These are phyloP conservation scores for Penstemon eatonii DNA, from an alignment of 257 asterid species.

Conservation along the genomic window DNA sequence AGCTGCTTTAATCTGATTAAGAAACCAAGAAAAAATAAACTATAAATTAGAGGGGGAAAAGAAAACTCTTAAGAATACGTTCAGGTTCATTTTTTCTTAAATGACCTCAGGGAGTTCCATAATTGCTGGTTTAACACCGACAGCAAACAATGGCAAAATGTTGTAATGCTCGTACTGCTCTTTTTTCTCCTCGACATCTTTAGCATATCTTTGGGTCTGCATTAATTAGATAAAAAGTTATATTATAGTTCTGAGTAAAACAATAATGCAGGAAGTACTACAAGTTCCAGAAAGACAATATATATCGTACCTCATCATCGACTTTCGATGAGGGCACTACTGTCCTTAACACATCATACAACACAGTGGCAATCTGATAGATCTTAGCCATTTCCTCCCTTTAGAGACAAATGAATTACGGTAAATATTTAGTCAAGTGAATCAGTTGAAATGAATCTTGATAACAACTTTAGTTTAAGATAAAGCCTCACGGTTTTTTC, in stretches of 20 bases:
- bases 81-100: conserved; percentile 17
- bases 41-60: conserved; percentile 19
- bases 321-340: conserved; percentile 60
- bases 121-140: conserved; percentile 84
- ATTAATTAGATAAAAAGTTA: conserved; percentile 18
- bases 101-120: conserved; percentile 97
- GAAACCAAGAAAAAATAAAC: conserved; percentile 23
- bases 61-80: neutral
- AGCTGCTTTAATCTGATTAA: conserved; percentile 74
- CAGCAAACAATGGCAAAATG: conserved; percentile 88
- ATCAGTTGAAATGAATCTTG: neutral
- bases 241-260: conserved; percentile 5
- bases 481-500: conserved; percentile 77
- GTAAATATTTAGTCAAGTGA: conserved; percentile 12
- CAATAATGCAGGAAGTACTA: neutral
- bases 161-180: conserved; percentile 83
- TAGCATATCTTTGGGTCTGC: conserved; percentile 71
- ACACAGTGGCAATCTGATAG: conserved; percentile 82
- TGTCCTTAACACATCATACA: conserved; percentile 76
- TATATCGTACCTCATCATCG: conserved; percentile 65
- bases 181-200: conserved; percentile 86
- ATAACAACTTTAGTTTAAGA: conserved; percentile 17
- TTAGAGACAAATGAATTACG: conserved; percentile 13
- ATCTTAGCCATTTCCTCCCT: conserved; percentile 97
- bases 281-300: conserved; percentile 19